Percentiles rank a stretch among this genome's conserved stretches.
Evolutionary conservation across 352 stramenopile genomes (phyloP).

Genomic region (Phytophthora pisi): DNA sequence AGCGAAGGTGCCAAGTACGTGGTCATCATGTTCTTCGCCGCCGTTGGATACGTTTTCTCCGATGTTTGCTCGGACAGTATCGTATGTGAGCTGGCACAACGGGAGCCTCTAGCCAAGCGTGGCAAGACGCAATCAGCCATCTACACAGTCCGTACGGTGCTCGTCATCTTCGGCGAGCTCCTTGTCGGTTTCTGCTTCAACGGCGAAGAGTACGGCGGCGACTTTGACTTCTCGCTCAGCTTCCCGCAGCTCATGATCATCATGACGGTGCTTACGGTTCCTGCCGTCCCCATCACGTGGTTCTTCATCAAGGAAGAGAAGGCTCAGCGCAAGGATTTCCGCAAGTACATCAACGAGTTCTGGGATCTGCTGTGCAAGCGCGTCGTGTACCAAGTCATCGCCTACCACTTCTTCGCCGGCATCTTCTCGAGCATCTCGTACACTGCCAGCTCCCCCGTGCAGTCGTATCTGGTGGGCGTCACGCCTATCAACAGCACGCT

Average conservation of each 20-base stretch:
- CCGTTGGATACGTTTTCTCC: constrained; percentile 23
- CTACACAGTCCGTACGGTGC: constrained; percentile 12
- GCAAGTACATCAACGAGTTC: constrained; percentile 22
- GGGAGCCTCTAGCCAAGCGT: constrained; percentile 18
- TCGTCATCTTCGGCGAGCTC: constrained; percentile 19
- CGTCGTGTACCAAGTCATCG: constrained; percentile 19
- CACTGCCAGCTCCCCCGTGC: constrained; percentile 12
- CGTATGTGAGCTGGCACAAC: constrained; percentile 22
- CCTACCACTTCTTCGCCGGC: constrained; percentile 28
- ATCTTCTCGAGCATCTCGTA: constrained; percentile 23
- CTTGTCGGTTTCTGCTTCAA: constrained; percentile 22
- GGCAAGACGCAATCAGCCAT: constrained; percentile 22
- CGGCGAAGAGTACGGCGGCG: neutral
- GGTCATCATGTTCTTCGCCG: constrained; percentile 21
- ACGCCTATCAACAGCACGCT: constrained; percentile 22
- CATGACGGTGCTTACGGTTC: constrained; percentile 9
- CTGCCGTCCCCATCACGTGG: constrained; percentile 15
- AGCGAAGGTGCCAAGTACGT: constrained; percentile 23
- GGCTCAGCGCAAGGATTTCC: constrained; percentile 13
- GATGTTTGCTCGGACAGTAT: constrained; percentile 27
- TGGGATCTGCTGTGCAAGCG: constrained; percentile 19
- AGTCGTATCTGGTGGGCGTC: constrained; percentile 22
- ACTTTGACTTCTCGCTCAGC: constrained; percentile 15
- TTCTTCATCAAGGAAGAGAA: constrained; percentile 25
- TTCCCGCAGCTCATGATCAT: constrained; percentile 26